phyloP scores from a whole-genome alignment of 495 filamentous ascomycete genomes.

The Aeminium ludgeri region DNA sequence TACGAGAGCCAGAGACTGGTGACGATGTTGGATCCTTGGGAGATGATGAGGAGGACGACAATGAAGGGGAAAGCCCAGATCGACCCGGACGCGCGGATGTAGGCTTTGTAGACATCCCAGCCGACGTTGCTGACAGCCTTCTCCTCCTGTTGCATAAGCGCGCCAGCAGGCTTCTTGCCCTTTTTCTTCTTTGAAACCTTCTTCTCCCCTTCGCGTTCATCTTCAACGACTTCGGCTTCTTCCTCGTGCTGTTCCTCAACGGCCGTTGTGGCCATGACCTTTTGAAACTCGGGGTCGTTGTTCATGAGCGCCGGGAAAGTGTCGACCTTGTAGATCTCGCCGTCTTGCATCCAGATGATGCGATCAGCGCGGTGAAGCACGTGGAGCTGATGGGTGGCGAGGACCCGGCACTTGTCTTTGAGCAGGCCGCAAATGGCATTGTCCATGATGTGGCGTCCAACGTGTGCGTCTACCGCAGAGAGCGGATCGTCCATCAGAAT shows the following conservation, averaged over 20 bases:
- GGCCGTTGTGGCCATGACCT: constrained; percentile 68
- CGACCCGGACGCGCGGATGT: constrained; percentile 62
- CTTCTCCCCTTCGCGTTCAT: constrained; percentile 28
- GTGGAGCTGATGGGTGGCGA: constrained; percentile 90
- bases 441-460: constrained; percentile 86
- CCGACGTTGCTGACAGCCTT: constrained; percentile 63
- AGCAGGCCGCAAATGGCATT: constrained; percentile 82
- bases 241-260: constrained; percentile 44
- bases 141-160: constrained; percentile 85
- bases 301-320: constrained; percentile 77
- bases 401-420: constrained; percentile 71
- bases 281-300: constrained; percentile 53
- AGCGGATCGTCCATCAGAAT: constrained; percentile 37
- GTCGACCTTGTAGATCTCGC: constrained; percentile 64
- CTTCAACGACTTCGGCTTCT: constrained; percentile 24
- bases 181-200: constrained; percentile 43
- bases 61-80: constrained; percentile 52
- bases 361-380: constrained; percentile 80
- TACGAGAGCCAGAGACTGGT: constrained; percentile 86
- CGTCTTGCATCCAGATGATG: constrained; percentile 80
- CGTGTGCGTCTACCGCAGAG: constrained; percentile 36
- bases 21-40: constrained; percentile 68
- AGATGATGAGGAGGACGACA: constrained; percentile 45
- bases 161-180: constrained; percentile 35
- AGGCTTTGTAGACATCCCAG: constrained; percentile 68